Base-by-base conservation (phyloP, 2,329 filamentous ascomycete genomes). In the Nigrospora osmanthi region DNA sequence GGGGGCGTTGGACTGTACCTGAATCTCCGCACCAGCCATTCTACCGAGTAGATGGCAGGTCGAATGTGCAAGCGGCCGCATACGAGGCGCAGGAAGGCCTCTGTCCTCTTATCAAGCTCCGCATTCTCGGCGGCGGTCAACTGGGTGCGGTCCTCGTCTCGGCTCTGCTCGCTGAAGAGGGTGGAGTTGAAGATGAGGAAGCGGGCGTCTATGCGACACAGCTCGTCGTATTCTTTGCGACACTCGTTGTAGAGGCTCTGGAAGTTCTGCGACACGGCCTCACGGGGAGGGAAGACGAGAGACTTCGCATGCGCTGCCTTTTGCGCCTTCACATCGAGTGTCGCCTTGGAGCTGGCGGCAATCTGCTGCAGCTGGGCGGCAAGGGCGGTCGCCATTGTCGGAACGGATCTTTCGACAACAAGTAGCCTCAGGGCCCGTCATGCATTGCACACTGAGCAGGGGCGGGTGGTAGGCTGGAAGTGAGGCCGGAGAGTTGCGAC, bases 321-420 rank as follows among this genome's bases (percentile, higher is more conserved):
- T 70, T 96, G 89, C 58, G 90, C 88, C 69, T 94, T 95, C 56
- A 95, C 77, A 63, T 97, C 88, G 58, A 97, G 80, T 55, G 91
- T 85, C 62, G 90, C 85, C 56, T 90, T 95, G 57, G 89, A 95
- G 60, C 87, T 87, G 54, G 86, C 83, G 56, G 90, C 88, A 62
- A 98, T 90, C 63, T 88, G 83, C 73, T 90, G 88, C 72, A 99
- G 75, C 78, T 98, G 94, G 71, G 88, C 83, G 68, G 91, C 87
- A 56, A 99, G 85, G 61, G 88, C 84, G 49, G 89, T 88, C 57
- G 84, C 76, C 89, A 94, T 95, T 11, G 49, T 58, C 38, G 42
- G 47, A 28, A 28, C 23, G 23, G 23, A 28, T 28, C 23, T 28
- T 6, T 28, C 23, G 23, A 28, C 23, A 28, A 28, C 23, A 28